A percentile compares a stretch with the other conserved stretches of the same genome.
Conservation (phyloP, 768 basidiomycete genomes). For the Trametes cubensis region DNA sequence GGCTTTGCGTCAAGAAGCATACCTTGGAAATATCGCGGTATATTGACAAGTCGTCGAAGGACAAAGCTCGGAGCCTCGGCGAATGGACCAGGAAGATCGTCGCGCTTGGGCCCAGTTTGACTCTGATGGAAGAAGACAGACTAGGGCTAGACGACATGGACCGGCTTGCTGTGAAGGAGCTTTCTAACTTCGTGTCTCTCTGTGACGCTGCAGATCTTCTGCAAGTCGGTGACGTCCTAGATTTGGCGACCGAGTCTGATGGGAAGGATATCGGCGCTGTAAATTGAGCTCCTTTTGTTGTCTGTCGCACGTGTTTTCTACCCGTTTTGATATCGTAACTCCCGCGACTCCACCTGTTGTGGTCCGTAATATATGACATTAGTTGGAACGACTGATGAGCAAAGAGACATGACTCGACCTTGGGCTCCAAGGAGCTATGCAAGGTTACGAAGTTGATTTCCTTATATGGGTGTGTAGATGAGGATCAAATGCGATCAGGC, state of each 20-base stretch:
- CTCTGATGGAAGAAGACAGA: conserved; percentile 9
- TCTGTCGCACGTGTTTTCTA: too few relatives aligned
- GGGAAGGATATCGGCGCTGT: too few relatives aligned
- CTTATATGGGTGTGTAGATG: conserved; percentile 10
- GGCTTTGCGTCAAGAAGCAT: conserved; percentile 15
- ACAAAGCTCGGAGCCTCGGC: conserved; percentile 11
- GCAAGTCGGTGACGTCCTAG: neutral
- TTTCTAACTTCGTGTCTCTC: conserved; percentile 25
- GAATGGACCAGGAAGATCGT: conserved; percentile 34
- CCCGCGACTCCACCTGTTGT: too few relatives aligned
- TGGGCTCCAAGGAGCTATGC: neutral
- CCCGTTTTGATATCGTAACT: too few relatives aligned
- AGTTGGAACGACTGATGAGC: too few relatives aligned
- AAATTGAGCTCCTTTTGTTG: too few relatives aligned
- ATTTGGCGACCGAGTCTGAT: too few relatives aligned
- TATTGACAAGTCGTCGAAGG: neutral
- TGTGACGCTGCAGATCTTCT: conserved; percentile 24
- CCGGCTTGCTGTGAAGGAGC: conserved; percentile 11
- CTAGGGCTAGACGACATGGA: conserved; percentile 18
- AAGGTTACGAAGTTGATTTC: conserved; percentile 10
- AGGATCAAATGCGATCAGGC: conserved; percentile 16
- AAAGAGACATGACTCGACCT: too few relatives aligned
- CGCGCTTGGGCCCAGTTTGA: conserved; percentile 3
- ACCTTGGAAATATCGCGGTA: conserved; percentile 31
- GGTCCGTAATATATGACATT: too few relatives aligned